phyloP scores from a whole-genome alignment of 106 monocot genomes.

The Xerophyta viscosa region DNA sequence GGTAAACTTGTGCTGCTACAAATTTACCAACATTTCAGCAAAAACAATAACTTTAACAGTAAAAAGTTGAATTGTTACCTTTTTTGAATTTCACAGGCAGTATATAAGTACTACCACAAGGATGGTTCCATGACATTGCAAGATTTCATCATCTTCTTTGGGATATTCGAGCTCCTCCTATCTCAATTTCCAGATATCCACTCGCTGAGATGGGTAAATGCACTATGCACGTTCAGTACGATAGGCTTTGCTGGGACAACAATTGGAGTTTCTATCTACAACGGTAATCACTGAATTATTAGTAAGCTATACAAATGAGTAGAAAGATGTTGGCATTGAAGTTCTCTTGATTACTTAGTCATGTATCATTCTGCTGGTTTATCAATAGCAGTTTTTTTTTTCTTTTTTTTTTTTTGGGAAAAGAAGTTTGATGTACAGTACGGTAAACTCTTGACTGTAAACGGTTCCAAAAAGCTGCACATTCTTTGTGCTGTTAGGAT shows the following conservation, averaged over 20 bases:
- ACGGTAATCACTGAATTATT: constrained; percentile 34
- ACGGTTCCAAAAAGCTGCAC: too few relatives aligned
- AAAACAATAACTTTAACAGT: too few relatives aligned
- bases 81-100: constrained; percentile 23
- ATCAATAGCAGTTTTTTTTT: background rate
- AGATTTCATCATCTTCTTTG: constrained; percentile 45
- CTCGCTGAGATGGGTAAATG: constrained; percentile 46
- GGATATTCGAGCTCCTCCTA: constrained; percentile 33
- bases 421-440: too few relatives aligned
- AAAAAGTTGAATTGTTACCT: too few relatives aligned
- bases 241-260: constrained; percentile 40
- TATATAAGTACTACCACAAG: constrained; percentile 34
- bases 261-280: constrained; percentile 37
- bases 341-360: too few relatives aligned
- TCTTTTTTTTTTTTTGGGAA: background rate
- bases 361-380: too few relatives aligned
- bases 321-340: too few relatives aligned
- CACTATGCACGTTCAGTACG: constrained; percentile 37
- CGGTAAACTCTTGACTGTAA: too few relatives aligned
- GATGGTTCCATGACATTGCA: constrained; percentile 36
- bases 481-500: too few relatives aligned
- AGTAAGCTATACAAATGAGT: too few relatives aligned
- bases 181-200: constrained; percentile 50
- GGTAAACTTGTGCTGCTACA: constrained; percentile 13
- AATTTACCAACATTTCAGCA: too few relatives aligned